Percentiles rank a stretch among this genome's conserved stretches.
phyloP scores from a whole-genome alignment of 345 rosid genomes.

The Ricinus communis region DNA sequence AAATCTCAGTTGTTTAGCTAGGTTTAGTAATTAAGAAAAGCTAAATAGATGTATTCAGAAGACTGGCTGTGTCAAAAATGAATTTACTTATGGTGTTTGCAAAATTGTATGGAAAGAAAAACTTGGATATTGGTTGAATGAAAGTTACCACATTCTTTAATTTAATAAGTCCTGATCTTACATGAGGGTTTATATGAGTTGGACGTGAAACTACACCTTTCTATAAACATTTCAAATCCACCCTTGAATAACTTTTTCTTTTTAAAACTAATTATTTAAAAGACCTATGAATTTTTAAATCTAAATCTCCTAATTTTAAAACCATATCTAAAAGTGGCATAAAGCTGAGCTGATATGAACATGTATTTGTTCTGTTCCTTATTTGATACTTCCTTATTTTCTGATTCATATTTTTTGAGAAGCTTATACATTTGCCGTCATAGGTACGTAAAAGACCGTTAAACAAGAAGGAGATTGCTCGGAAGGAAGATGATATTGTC shows the following conservation, averaged over 20 bases:
- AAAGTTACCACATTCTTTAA: background rate
- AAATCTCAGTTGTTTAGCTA: background rate
- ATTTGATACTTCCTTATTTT: background rate
- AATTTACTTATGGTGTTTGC: background rate
- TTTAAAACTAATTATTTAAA: too few relatives aligned
- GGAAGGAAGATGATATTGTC: conserved; percentile 94
- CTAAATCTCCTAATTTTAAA: too few relatives aligned
- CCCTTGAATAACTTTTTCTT: background rate
- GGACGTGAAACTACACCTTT: too few relatives aligned
- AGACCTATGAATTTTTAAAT: too few relatives aligned
- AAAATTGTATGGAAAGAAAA: background rate
- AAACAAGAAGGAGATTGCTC: conserved; percentile 81
- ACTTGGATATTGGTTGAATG: background rate
- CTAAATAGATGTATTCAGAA: background rate
- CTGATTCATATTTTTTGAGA: conserved; percentile 7
- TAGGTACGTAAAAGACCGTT: conserved; percentile 96
- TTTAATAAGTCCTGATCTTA: background rate
- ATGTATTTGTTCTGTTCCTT: background rate
- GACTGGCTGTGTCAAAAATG: background rate
- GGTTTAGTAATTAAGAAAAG: background rate
- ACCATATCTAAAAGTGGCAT: background rate
- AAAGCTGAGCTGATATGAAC: background rate
- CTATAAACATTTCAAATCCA: background rate
- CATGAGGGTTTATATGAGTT: background rate
- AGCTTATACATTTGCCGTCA: conserved; percentile 8